A percentile compares a stretch with the other conserved stretches of the same genome.
phyloP scores from a whole-genome alignment of 108 stramenopile species.

The Conticribra weissflogii region DNA sequence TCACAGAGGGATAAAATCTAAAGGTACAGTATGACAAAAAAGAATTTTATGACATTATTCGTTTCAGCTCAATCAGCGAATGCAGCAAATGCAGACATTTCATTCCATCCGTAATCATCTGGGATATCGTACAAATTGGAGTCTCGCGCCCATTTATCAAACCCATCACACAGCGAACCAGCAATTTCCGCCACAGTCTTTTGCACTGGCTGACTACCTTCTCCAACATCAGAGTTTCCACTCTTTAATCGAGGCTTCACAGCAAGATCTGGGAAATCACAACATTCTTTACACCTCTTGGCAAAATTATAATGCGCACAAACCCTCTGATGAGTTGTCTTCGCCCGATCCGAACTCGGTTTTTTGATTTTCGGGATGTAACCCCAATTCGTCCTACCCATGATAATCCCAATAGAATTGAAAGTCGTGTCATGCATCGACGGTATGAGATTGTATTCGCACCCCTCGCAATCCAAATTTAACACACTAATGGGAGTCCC shows the following conservation, averaged over 20 bases:
- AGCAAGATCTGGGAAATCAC: slow-evolving; percentile 60
- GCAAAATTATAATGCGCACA: slow-evolving; percentile 83
- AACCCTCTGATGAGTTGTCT: slow-evolving; percentile 68
- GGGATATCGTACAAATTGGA: slow-evolving; percentile 53
- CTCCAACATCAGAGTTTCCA: slow-evolving; percentile 16
- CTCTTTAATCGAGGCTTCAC: slow-evolving; percentile 56
- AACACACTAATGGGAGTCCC: slow-evolving; percentile 69
- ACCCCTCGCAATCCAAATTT: slow-evolving; percentile 81
- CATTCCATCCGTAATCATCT: slow-evolving; percentile 82
- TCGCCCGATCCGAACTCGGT: slow-evolving; percentile 61
- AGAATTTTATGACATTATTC: too few species aligned
- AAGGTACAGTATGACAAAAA: too few species aligned
- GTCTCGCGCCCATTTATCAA: slow-evolving; percentile 64
- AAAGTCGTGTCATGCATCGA: slow-evolving; percentile 64
- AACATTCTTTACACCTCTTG: slow-evolving; percentile 72
- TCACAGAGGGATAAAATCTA: too few species aligned
- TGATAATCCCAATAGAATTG: slow-evolving; percentile 66
- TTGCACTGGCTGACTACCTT: slow-evolving; percentile 8
- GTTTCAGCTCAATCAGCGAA: not conserved
- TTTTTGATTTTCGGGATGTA: slow-evolving; percentile 69
- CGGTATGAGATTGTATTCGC: slow-evolving; percentile 84
- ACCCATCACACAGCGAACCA: slow-evolving; percentile 64
- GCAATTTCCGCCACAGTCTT: slow-evolving; percentile 67
- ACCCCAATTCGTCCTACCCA: slow-evolving; percentile 81
- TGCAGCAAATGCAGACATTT: slow-evolving; percentile 51